Conservation (phyloP, 306 rosid genomes). For the Castanopsis chinensis region DNA sequence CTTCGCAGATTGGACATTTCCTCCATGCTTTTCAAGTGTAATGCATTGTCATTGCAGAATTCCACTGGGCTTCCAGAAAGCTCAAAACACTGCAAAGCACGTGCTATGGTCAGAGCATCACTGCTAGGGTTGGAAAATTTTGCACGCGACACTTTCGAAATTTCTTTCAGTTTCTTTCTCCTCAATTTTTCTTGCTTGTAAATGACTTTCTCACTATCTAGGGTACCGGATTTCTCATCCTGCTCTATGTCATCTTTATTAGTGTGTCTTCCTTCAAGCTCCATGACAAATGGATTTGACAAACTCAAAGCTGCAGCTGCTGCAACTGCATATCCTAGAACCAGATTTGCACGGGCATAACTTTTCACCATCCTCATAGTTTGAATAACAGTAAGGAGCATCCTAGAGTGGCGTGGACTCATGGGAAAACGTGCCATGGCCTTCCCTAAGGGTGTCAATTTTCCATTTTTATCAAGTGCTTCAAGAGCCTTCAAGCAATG, state of each 20-base stretch:
- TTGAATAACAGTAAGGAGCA: constrained; percentile 75
- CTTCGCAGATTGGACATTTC: constrained; percentile 90
- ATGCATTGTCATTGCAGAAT: constrained; percentile 64
- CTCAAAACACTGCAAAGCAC: constrained; percentile 82
- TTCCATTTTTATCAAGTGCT: constrained; percentile 70
- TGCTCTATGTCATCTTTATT: constrained; percentile 36
- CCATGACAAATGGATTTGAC: constrained; percentile 71
- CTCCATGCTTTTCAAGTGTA: constrained; percentile 89
- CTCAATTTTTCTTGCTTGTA: constrained; percentile 48
- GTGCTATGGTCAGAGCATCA: constrained; percentile 73
- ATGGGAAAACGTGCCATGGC: constrained; percentile 85
- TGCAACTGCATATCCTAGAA: constrained; percentile 77
- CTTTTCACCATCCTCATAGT: constrained; percentile 45
- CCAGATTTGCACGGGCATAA: constrained; percentile 47
- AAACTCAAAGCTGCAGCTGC: constrained; percentile 87
- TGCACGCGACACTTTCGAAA: constrained; percentile 54
- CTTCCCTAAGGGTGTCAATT: constrained; percentile 68
- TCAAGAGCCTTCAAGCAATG: constrained; percentile 82
- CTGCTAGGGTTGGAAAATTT: constrained; percentile 67
- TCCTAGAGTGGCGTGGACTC: constrained; percentile 98
- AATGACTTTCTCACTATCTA: constrained; percentile 25
- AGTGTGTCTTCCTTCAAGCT: constrained; percentile 55
- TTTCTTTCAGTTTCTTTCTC: constrained; percentile 68
- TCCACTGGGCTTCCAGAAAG: constrained; percentile 40
- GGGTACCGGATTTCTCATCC: constrained; percentile 28